Evolutionary conservation across 2,329 filamentous ascomycete genomes (phyloP).

Genomic region (Alternaria panax): DNA sequence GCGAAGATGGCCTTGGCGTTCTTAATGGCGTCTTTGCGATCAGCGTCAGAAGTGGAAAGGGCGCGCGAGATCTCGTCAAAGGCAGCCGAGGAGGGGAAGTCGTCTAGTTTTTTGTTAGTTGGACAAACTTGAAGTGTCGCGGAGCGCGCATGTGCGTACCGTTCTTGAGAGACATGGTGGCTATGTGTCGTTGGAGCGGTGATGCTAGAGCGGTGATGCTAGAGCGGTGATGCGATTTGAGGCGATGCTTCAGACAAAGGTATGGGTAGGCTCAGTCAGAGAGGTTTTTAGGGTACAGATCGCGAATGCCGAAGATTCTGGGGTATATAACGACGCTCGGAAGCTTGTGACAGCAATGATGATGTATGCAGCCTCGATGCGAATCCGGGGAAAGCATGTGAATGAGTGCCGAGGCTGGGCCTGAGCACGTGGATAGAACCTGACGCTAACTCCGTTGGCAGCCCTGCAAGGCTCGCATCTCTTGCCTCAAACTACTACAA

Average conservation of each 20-base stretch:
- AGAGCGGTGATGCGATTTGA: neutral
- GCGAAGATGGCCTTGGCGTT: conserved; percentile 86
- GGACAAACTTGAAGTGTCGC: neutral
- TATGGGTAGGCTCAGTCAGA: neutral
- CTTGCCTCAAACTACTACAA: conserved; percentile 3
- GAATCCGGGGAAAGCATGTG: conserved; percentile 36
- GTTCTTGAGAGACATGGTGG: conserved; percentile 44
- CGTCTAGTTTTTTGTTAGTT: conserved; percentile 43
- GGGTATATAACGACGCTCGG: conserved; percentile 30
- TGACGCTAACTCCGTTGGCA: neutral
- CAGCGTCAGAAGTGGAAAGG: conserved; percentile 72
- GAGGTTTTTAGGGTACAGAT: neutral
- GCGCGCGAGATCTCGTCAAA: conserved; percentile 86
- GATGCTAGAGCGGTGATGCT: neutral
- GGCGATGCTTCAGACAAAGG: neutral
- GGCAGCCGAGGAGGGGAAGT: conserved; percentile 87
- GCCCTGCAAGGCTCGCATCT: conserved; percentile 8
- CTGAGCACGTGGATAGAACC: conserved; percentile 22
- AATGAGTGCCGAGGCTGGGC: conserved; percentile 30
- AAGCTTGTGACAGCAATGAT: conserved; percentile 35
- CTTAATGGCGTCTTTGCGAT: conserved; percentile 88
- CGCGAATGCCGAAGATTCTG: conserved; percentile 4
- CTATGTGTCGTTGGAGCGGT: conserved; percentile 5
- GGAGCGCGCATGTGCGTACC: conserved; percentile 20
- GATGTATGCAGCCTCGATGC: conserved; percentile 7